Conservation (phyloP, 306 rosid species). For the Quercus gilva region DNA sequence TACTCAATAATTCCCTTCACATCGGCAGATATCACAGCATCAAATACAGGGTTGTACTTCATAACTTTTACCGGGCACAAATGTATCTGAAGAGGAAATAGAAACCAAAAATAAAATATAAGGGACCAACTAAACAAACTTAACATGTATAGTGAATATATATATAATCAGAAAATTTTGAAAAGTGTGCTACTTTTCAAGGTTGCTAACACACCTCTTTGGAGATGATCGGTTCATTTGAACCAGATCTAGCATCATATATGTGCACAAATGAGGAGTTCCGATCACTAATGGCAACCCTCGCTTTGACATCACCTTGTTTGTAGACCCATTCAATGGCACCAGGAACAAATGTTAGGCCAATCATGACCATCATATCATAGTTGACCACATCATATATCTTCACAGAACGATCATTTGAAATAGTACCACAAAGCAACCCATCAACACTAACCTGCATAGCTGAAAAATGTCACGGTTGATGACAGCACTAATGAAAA, state of each 20-base stretch:
- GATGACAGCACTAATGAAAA: conserved; percentile 36
- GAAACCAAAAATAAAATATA: conserved; percentile 7
- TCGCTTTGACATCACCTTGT: conserved; percentile 95
- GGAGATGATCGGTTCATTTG: conserved; percentile 80
- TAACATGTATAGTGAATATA: neutral
- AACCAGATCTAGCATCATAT: conserved; percentile 87
- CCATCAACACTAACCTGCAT: conserved; percentile 97
- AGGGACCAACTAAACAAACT: neutral
- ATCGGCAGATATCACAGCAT: conserved; percentile 85
- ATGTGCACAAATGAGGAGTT: conserved; percentile 76
- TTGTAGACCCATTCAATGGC: conserved; percentile 98
- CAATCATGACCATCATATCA: conserved; percentile 99
- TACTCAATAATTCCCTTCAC: conserved; percentile 82
- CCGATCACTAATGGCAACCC: conserved; percentile 76
- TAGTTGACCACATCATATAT: conserved; percentile 93
- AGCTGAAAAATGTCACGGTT: conserved; percentile 65
- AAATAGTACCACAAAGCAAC: conserved; percentile 93
- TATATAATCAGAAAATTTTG: neutral
- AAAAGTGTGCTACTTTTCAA: conserved; percentile 6
- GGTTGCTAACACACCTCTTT: conserved; percentile 55
- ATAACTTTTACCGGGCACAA: conserved; percentile 79
- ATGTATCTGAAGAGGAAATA: conserved; percentile 56
- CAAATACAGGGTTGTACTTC: conserved; percentile 72
- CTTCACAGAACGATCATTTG: conserved; percentile 80
- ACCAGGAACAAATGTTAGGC: conserved; percentile 70